Base-by-base conservation (phyloP, 139 green algal genomes). In the Auxenochlorella pyrenoidosa region DNA sequence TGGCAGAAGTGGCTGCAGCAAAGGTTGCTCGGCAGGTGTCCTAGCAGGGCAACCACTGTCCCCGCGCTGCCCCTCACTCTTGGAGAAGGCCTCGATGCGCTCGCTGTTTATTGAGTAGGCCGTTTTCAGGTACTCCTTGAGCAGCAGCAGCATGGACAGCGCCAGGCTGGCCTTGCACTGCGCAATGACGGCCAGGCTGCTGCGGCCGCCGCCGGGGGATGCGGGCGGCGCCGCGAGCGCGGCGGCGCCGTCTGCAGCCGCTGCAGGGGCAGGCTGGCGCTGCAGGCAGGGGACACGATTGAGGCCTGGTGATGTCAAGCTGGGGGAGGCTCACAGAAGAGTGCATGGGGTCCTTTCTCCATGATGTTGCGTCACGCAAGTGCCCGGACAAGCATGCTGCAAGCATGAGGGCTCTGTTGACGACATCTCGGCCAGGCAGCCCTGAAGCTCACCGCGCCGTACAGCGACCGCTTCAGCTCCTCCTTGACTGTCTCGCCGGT, bases 81-180 rank as follows among this genome's bases (percentile, higher is more conserved):
- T 85, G 28, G 86, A 79, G 59, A 90, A 95, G 12, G 79, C 70
- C 1, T 86, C 88, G 3, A 93, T 83, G 26, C 93, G 89, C 36
- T 94, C 93, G 18, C 88, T 54, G 2, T 70, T 83, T 36, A 97
- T 68, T 41, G 86, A 58, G 89, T 96, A 97, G 21, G 90, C 89
- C 18, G 86, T 85, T 71, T 92, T 91, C 22, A 97, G 88, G 89
- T 93, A 94, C 65, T 94, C 84, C 91, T 97, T 97, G 30, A 96
- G 89, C 91, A 95, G 84, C 78, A 97, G 91, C 83, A 97, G 86
- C 87, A 97, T 91, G 21, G 78, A 94, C 59, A 96, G 44, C 12
- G 90, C 89, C 34, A 95, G 43, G 3, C 88, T 87, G 1, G 93
- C 92, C 43, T 65, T 86, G 80, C 83, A 83, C 47, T 77, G 71